Percentiles rank a stretch among this genome's conserved stretches.
These are phyloP conservation scores for Syzygium oleosum DNA, from an alignment of 345 rosid species.

Conservation along the genomic window DNA sequence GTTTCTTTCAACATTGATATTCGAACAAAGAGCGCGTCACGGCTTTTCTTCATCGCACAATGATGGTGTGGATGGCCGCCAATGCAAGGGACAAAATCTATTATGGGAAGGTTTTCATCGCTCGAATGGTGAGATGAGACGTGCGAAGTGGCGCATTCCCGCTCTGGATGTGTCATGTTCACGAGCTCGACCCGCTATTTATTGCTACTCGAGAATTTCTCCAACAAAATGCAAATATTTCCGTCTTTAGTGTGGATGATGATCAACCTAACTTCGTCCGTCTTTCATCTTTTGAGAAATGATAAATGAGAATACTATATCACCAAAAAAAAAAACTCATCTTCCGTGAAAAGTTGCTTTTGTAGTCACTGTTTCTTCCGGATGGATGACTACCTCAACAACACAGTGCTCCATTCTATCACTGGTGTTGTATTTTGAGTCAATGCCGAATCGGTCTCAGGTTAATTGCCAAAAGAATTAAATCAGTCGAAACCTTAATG, in stretches of 20 bases:
- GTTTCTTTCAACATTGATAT: not conserved
- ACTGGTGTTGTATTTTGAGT: no score
- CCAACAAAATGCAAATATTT: not conserved
- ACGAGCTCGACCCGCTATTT: not conserved
- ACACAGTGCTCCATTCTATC: not conserved
- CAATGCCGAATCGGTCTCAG: no score
- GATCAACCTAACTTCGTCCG: not conserved
- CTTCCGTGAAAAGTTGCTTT: not conserved
- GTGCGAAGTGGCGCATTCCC: not conserved
- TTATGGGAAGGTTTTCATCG: no score
- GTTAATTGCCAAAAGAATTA: not conserved
- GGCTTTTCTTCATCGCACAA: not conserved
- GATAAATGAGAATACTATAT: not conserved
- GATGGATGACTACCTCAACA: not conserved
- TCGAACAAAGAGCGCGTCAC: rapidly evolving
- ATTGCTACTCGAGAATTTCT: no score
- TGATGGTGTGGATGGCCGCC: no score
- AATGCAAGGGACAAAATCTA: no score
- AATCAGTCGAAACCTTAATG: rapidly evolving
- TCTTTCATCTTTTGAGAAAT: not conserved
- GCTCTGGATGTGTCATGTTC: not conserved
- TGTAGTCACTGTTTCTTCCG: not conserved
- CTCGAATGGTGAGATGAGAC: not conserved
- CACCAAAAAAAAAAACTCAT: not conserved
- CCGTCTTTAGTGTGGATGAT: not conserved